Conservation (phyloP, 192 early-diverging fungal genomes). For the Umbelopsis sp. region DNA sequence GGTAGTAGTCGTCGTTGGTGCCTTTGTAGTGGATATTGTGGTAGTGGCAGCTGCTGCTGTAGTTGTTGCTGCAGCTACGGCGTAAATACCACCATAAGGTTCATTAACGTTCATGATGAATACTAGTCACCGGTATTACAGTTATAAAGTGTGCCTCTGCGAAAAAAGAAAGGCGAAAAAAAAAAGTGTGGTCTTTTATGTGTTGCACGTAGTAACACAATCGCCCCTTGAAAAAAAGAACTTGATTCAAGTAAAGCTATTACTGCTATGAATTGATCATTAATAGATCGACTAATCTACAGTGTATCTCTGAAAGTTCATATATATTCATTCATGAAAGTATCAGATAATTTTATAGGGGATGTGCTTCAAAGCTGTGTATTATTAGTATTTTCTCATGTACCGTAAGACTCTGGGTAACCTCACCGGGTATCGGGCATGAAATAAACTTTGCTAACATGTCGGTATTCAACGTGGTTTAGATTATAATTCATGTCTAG, state of each 20-base stretch:
- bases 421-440: too few relatives aligned
- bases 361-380: not conserved
- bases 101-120: not conserved
- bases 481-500: too few relatives aligned
- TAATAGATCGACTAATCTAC: too few relatives aligned
- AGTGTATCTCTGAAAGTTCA: too few relatives aligned
- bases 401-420: too few relatives aligned
- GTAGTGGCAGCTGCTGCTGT: not conserved
- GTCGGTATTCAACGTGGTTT: too few relatives aligned
- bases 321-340: not conserved
- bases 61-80: not conserved
- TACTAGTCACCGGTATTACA: not conserved
- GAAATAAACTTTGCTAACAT: too few relatives aligned
- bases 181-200: not conserved
- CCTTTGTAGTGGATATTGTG: not conserved
- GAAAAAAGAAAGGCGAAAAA: not conserved
- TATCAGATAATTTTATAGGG: not conserved
- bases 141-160: not conserved
- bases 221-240: conserved; percentile 4
- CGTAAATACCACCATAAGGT: not conserved
- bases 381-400: too few relatives aligned
- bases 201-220: conserved; percentile 3
- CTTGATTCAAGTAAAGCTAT: not conserved
- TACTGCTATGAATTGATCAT: too few relatives aligned
- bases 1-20: not conserved